Percentiles rank a stretch among this genome's conserved stretches.
These are phyloP conservation scores for Blakeslea trispora DNA, from an alignment of 371 early-diverging fungal species.

Conservation along the genomic window DNA sequence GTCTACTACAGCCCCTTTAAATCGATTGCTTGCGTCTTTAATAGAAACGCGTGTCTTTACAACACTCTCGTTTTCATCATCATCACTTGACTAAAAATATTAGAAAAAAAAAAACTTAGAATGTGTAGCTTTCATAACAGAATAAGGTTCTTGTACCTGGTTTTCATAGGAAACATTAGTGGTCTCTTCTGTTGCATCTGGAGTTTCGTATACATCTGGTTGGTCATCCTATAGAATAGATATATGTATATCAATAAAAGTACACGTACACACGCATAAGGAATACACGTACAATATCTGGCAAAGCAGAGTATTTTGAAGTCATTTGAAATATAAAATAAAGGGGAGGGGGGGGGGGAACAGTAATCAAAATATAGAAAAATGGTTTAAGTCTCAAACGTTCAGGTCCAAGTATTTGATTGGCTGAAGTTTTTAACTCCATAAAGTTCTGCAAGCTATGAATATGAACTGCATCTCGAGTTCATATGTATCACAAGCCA, in stretches of 20 bases:
- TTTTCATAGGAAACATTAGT: conserved; percentile 56
- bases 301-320: conserved; percentile 70
- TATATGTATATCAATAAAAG: not conserved
- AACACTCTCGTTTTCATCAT: conserved; percentile 59
- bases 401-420: too few species aligned
- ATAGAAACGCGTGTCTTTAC: conserved; percentile 57
- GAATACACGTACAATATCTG: conserved; percentile 63
- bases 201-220: conserved; percentile 86
- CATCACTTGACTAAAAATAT: conserved; percentile 50
- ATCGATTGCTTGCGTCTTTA: conserved; percentile 60
- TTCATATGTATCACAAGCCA: too few species aligned
- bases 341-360: too few species aligned
- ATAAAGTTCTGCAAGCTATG: too few species aligned
- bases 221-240: conserved; percentile 63
- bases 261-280: too few species aligned
- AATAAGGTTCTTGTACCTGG: too few species aligned
- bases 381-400: too few species aligned
- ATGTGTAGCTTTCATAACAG: too few species aligned
- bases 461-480: too few species aligned
- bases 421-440: too few species aligned
- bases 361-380: not conserved
- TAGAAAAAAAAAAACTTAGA: not conserved
- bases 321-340: conserved; percentile 35
- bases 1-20: conserved; percentile 55
- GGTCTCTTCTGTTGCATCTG: conserved; percentile 58